Base-by-base conservation (phyloP, 148 eudicot genomes). In the Cornus kousa region DNA sequence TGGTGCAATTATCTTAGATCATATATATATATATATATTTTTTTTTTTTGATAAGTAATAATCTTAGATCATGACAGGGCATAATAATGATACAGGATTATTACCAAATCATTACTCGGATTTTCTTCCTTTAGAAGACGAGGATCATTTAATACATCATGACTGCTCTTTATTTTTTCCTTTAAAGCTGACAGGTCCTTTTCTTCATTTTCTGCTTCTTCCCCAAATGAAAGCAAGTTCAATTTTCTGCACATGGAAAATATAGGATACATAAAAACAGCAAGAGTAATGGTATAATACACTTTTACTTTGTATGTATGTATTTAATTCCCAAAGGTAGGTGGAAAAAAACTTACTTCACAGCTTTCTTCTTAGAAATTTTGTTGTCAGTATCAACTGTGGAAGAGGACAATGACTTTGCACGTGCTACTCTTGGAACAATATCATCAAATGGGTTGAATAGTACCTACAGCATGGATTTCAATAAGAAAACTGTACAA, bases 391-490 rank as follows among this genome's bases (percentile, higher is more conserved):
- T 71, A 55, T 82, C 90, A 67, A 59, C 67, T 55, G 82, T 48
- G 74, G 86, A 78, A 81, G 90, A 14, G 74, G 80, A 83, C 84
- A 85, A 81, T 71, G 85, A 70, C 79, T 81, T 90, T 72, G 87
- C 75, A 48, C 75, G 76, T 72, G 68, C 69, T 37, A 67, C 84
- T 90, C 98, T 89, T 20, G 98, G 98, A 79, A 85, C 83, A 86
- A 96, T 87, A 90, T 96, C 99, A 71, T 96, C 99, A 88, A 92
- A 96, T 46, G 99, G 99, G 79, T 92, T 93, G 98, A 98, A 96
- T 72, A 96, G 79, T 81, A 96, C 94, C 99, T 96, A 82, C 37
- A 77, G 50, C 73, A 85, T 43, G 68, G 35, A 33, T 70, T 64
- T 33, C n/a, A 67, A 78, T 67, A 79, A 77, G 68, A 75, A 82